Conservation (phyloP, 192 early-diverging fungal species). For the Backusella macrospora region DNA sequence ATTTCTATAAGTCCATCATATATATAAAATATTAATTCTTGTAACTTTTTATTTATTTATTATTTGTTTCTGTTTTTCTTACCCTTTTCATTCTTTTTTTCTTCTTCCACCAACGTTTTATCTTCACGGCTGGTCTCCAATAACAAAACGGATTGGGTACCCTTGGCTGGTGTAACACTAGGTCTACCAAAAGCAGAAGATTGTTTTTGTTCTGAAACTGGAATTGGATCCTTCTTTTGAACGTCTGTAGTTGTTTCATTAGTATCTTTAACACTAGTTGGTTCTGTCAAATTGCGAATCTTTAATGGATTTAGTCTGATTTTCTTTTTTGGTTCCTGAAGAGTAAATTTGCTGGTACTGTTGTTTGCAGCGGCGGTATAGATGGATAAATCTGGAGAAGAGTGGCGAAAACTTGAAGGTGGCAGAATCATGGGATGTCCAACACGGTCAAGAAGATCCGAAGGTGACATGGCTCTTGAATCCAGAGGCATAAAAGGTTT, state of each 20-base stretch:
- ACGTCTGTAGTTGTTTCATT: not conserved
- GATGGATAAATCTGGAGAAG: not conserved
- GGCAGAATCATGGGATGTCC: slow-evolving; percentile 28
- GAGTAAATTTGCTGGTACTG: not conserved
- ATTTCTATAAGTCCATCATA: not conserved
- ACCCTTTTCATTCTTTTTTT: slow-evolving; percentile 5
- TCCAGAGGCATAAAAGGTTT: slow-evolving; percentile 27
- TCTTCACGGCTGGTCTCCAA: slow-evolving; percentile 19
- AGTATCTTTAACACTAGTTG: not conserved
- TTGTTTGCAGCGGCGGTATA: not conserved
- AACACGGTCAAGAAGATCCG: slow-evolving; percentile 36
- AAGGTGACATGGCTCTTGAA: slow-evolving; percentile 34
- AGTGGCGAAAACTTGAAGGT: not conserved
- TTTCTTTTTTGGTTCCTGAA: not conserved
- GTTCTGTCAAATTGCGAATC: not conserved
- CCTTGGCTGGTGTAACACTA: not conserved
- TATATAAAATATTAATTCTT: not conserved
- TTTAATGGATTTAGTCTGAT: not conserved
- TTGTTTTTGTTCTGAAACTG: slow-evolving; percentile 14
- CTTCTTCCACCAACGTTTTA: slow-evolving; percentile 22
- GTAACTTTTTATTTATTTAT: not conserved
- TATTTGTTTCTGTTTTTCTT: not conserved
- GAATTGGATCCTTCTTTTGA: not conserved
- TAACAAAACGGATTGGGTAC: not conserved
- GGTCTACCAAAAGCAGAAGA: not conserved